phyloP scores from a whole-genome alignment of 305 asterid genomes.

The Rubia balearica region DNA sequence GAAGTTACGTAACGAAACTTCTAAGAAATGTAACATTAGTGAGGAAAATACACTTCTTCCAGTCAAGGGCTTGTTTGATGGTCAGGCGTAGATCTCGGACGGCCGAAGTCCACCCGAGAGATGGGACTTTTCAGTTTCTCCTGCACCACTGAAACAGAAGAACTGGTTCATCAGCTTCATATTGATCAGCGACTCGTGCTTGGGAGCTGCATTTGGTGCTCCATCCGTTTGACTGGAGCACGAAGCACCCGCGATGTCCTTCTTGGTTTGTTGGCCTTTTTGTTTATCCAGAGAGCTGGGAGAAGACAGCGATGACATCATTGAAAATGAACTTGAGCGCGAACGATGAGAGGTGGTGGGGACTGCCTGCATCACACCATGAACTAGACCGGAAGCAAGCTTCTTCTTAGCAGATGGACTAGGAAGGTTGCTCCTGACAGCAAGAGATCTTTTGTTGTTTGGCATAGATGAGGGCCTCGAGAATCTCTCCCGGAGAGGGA shows the following conservation, averaged over 20 bases:
- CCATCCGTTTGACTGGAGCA: conserved; percentile 26
- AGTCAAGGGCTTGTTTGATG: background rate
- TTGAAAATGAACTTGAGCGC: conserved; percentile 73
- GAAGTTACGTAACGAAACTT: background rate
- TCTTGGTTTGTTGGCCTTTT: conserved; percentile 37
- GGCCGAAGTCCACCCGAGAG: conserved; percentile 29
- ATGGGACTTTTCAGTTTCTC: conserved; percentile 25
- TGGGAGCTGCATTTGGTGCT: conserved; percentile 23
- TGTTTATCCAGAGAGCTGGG: conserved; percentile 49
- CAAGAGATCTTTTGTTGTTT: conserved; percentile 63
- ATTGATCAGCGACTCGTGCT: conserved; percentile 27
- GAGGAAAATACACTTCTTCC: conserved; percentile 9
- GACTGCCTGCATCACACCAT: conserved; percentile 63
- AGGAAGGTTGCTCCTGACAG: conserved; percentile 54
- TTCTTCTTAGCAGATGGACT: conserved; percentile 86
- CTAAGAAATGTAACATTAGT: background rate
- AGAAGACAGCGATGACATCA: conserved; percentile 57
- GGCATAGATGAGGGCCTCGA: conserved; percentile 44
- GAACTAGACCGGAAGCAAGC: conserved; percentile 54
- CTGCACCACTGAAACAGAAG: conserved; percentile 51
- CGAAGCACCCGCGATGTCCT: conserved; percentile 35
- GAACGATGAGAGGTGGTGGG: conserved; percentile 44
- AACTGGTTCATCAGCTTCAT: conserved; percentile 49
- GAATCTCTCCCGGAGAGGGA: conserved; percentile 67
- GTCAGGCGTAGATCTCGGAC: conserved; percentile 39